Conservation (phyloP, 495 filamentous ascomycete genomes). For the Podospora anserina region DNA sequence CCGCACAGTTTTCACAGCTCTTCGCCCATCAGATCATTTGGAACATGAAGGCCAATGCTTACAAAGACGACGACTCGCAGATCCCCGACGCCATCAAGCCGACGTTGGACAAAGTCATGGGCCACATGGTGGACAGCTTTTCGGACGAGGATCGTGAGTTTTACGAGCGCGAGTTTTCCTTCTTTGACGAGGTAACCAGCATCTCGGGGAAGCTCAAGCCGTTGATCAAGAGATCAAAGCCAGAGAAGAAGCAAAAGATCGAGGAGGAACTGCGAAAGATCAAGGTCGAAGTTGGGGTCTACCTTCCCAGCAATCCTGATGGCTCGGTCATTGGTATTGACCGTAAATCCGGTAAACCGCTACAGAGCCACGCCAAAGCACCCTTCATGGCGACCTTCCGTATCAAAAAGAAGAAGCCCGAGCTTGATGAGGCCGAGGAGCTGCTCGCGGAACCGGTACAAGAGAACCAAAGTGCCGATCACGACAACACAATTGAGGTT, state of each 20-base stretch:
- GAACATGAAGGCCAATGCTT: constrained; percentile 99
- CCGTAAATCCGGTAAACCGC: constrained; percentile 91
- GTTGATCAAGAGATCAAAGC: constrained; percentile 86
- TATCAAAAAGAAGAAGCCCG: constrained; percentile 73
- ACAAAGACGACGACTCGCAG: constrained; percentile 90
- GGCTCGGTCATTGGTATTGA: constrained; percentile 97
- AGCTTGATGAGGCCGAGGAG: constrained; percentile 47
- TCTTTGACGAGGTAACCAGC: constrained; percentile 94
- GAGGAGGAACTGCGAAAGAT: constrained; percentile 98
- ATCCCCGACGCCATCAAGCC: constrained; percentile 91
- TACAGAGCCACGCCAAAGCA: constrained; percentile 96
- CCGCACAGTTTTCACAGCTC: constrained; percentile 88
- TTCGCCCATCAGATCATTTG: constrained; percentile 99
- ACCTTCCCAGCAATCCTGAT: constrained; percentile 94
- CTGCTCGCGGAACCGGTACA: constrained; percentile 31
- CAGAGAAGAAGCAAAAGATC: constrained; percentile 98
- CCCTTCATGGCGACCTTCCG: constrained; percentile 99
- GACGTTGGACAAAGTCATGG: constrained; percentile 85
- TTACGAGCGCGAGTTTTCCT: constrained; percentile 92
- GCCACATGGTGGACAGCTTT: constrained; percentile 77
- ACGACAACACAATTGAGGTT: constrained; percentile 69
- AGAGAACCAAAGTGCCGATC: constrained; percentile 34
- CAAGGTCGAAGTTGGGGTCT: constrained; percentile 92
- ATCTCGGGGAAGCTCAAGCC: constrained; percentile 95
- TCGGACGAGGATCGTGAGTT: constrained; percentile 72